These are phyloP conservation scores for Trichoderma gamsii DNA, from an alignment of 495 filamentous ascomycete species.

Conservation along the genomic window DNA sequence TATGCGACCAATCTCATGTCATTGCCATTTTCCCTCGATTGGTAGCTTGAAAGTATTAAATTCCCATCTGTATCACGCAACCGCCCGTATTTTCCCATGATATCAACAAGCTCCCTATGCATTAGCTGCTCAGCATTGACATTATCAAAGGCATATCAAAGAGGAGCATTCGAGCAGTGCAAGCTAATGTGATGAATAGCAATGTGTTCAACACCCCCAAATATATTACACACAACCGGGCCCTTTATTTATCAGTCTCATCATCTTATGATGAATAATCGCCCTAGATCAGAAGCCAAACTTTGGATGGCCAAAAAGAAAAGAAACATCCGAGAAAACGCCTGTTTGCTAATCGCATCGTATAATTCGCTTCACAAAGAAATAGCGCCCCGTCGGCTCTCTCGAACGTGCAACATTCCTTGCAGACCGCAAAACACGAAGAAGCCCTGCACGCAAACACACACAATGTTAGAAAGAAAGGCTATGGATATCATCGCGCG, in stretches of 20 bases:
- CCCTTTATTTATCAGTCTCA: not conserved
- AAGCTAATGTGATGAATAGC: not conserved
- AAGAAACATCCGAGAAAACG: not conserved
- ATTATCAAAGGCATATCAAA: not conserved
- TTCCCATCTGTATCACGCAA: too few species aligned
- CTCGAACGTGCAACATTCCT: slow-evolving; percentile 70
- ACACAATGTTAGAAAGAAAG: not conserved
- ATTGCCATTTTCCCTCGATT: too few species aligned
- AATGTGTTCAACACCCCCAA: not conserved
- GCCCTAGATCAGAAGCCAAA: not conserved
- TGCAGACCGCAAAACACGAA: slow-evolving; percentile 86
- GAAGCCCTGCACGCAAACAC: slow-evolving; percentile 55
- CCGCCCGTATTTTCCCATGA: too few species aligned
- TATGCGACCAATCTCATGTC: too few species aligned
- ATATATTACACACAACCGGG: not conserved
- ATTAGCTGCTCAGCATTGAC: too few species aligned
- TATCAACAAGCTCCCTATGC: too few species aligned
- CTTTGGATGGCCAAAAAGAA: not conserved
- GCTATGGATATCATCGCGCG: not conserved
- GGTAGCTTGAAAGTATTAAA: too few species aligned
- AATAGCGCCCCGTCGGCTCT: slow-evolving; percentile 76
- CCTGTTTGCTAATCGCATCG: not conserved
- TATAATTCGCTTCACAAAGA: slow-evolving; percentile 44
- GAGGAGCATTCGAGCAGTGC: not conserved
- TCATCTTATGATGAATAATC: not conserved